Base-by-base conservation (phyloP, 1,139 yeast genomes). In the Blastobotrys persicus region DNA sequence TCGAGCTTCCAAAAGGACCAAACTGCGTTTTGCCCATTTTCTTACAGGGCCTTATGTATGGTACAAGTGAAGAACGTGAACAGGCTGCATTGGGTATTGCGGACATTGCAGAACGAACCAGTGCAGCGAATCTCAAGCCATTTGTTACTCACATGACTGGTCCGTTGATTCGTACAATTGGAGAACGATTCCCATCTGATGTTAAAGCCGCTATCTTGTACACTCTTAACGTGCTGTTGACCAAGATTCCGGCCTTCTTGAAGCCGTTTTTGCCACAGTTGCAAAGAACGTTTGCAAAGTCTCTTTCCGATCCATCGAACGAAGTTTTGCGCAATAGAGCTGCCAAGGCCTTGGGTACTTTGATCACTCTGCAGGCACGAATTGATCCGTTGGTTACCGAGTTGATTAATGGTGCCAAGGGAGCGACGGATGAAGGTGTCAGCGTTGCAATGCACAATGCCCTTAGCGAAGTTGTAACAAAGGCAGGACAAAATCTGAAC, bases 221-320 rank as follows among this genome's bases (percentile, higher is more conserved):
- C 58, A 95, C 98, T 1, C 77, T 94, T 67, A 86, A 86, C 63
- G 79, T 80, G 55, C 74, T 94, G 62, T 80, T 94, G 63, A 70
- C 73, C 35, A 88, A 88, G 74, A 86, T 92, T 60, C 97, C 98
- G 3, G 88, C 85, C 63, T 88, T 88, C 66, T 77, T 94, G 68
- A 81, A 94, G 64, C 98, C 99, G 11, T 94, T 94, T 67, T 81
- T 92, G 68, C 99, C 99, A 7, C 99, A 94, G 73, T 76, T 94
- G 59, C 98, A 94, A 71, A 80, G 99, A 68, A 94, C 98, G 1
- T 94, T 92, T 72, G 95, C 94, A 43, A 86, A 95, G 66, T 87
- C 96, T 1, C 75, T 94, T 56, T 78, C 88, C 44, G 98, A 92
- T 69, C 76, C 85, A 2, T 50, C 64, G 3, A 86, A 83, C 62